These are phyloP conservation scores for Podaxis pistillaris DNA, from an alignment of 768 basidiomycete genomes.

Conservation along the genomic window DNA sequence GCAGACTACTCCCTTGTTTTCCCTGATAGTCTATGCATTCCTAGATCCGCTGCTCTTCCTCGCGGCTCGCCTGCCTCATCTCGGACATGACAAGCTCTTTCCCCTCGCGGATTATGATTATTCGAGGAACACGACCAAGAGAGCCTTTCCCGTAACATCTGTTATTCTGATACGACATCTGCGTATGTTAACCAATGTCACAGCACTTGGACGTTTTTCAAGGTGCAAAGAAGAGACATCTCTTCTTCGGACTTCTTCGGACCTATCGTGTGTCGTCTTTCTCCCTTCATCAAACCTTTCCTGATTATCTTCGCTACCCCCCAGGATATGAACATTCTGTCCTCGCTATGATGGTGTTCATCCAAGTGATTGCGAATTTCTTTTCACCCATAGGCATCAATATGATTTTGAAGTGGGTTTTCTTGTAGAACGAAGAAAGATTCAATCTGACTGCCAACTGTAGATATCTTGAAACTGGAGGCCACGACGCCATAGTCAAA, in stretches of 20 bases:
- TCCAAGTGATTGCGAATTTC: constrained; percentile 29
- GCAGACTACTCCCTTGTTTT: constrained; percentile 49
- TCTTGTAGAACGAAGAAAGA: background rate
- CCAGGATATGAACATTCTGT: no score
- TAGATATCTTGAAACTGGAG: constrained; percentile 24
- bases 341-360: constrained; percentile 18
- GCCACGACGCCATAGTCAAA: constrained; percentile 7
- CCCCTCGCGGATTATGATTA: constrained; percentile 64
- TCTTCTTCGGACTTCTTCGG: constrained; percentile 45
- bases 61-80: constrained; percentile 45
- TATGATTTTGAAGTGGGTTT: constrained; percentile 28
- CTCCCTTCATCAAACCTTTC: background rate
- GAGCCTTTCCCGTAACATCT: constrained; percentile 23
- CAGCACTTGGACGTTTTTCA: constrained; percentile 38
- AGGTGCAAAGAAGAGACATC: constrained; percentile 38
- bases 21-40: constrained; percentile 47
- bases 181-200: background rate
- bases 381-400: constrained; percentile 41
- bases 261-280: constrained; percentile 26
- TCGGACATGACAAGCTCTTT: constrained; percentile 53
- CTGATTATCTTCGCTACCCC: constrained; percentile 22
- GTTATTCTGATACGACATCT: no score
- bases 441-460: background rate
- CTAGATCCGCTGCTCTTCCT: constrained; percentile 50
- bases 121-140: constrained; percentile 26